Conservation (phyloP, 768 basidiomycete genomes). For the Amanita brunnescens region DNA sequence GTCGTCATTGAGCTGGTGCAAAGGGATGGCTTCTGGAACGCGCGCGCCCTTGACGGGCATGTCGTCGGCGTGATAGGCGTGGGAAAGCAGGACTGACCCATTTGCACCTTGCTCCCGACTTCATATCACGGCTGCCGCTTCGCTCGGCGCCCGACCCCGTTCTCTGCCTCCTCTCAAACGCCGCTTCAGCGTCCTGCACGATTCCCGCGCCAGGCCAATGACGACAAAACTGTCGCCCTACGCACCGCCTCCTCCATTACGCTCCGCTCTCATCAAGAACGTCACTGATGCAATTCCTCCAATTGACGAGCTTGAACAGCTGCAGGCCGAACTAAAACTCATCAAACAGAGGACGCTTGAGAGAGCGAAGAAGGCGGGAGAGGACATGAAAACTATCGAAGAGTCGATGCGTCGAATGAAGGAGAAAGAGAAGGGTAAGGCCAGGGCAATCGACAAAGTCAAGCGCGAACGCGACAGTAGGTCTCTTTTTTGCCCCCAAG, state of each 20-base stretch:
- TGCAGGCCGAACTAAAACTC: conserved; percentile 52
- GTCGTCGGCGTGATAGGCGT: conserved; percentile 36
- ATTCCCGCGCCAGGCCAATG: conserved; percentile 30
- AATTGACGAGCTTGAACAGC: conserved; percentile 59
- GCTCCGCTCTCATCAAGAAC: conserved; percentile 54
- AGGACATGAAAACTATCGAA: conserved; percentile 66
- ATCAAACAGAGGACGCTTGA: conserved; percentile 48
- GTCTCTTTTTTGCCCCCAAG: conserved; percentile 23
- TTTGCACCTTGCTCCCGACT: conserved; percentile 31
- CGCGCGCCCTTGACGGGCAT: neutral
- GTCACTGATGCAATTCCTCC: conserved; percentile 60
- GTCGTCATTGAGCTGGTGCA: conserved; percentile 48
- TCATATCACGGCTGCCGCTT: conserved; percentile 20
- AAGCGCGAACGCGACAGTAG: conserved; percentile 72
- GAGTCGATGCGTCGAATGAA: conserved; percentile 71
- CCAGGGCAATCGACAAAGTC: conserved; percentile 58
- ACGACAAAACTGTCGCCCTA: conserved; percentile 51
- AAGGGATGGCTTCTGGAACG: conserved; percentile 7
- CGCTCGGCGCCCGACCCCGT: conserved; percentile 9
- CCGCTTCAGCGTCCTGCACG: neutral
- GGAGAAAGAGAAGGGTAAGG: conserved; percentile 71
- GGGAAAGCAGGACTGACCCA: conserved; percentile 58
- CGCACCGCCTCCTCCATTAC: conserved; percentile 36
- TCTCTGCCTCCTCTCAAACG: neutral
- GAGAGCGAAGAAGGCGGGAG: conserved; percentile 64